Conservation (phyloP, 177 flowering plant genomes). For the Tripterygium wilfordii region DNA sequence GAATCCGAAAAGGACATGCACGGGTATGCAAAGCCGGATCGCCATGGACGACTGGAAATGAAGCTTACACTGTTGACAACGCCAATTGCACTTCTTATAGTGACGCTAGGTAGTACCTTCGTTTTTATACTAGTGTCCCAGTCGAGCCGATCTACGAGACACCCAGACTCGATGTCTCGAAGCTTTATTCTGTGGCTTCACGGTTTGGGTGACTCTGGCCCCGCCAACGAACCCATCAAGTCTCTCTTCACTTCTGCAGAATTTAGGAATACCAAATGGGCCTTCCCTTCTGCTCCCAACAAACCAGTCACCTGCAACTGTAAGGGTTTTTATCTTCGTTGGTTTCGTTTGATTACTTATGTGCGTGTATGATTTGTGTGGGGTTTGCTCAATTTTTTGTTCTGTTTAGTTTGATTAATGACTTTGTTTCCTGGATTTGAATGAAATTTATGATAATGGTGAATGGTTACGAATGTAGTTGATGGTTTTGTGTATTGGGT, state of each 20-base stretch:
- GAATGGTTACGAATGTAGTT: no score
- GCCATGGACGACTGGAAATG: slow-evolving; percentile 6
- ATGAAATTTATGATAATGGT: no score
- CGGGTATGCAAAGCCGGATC: no score
- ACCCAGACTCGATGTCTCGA: slow-evolving; percentile 19
- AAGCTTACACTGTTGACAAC: slow-evolving; percentile 17
- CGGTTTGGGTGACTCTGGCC: slow-evolving; percentile 94
- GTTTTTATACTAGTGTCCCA: slow-evolving; percentile 23
- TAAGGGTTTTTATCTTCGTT: slow-evolving; percentile 23
- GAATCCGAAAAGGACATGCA: no score
- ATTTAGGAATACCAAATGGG: slow-evolving; percentile 70
- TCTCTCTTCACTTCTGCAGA: slow-evolving; percentile 70
- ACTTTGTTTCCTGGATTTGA: no score
- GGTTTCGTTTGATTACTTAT: neutral
- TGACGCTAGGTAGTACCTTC: slow-evolving; percentile 26
- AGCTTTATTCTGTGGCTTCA: slow-evolving; percentile 76
- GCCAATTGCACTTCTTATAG: slow-evolving; percentile 25
- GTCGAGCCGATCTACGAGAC: slow-evolving; percentile 10
- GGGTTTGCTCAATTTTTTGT: no score
- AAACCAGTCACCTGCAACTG: slow-evolving; percentile 82
- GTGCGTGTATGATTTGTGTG: no score
- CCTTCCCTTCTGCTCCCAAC: slow-evolving; percentile 89
- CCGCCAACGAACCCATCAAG: slow-evolving; percentile 94
- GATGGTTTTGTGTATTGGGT: no score
- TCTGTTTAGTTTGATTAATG: no score